These are phyloP conservation scores for Aspergillus tanneri DNA, from an alignment of 2,329 filamentous ascomycete genomes.

Conservation along the genomic window DNA sequence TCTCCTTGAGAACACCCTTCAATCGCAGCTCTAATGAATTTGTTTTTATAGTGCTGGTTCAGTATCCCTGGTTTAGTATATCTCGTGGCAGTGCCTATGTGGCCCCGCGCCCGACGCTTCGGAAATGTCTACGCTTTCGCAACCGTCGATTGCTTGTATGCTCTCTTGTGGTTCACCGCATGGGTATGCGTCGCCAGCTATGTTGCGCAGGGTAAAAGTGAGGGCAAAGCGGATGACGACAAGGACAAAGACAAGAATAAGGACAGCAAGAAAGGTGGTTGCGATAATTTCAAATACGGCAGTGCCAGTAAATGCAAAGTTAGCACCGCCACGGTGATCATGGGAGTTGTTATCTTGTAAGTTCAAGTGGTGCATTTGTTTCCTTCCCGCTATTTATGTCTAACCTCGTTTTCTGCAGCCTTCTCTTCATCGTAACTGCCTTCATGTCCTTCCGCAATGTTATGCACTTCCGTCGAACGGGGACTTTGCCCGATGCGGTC, in stretches of 20 bases:
- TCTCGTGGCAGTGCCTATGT: conserved; percentile 60
- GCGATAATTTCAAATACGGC: conserved; percentile 57
- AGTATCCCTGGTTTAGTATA: conserved; percentile 59
- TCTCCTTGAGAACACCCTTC: neutral
- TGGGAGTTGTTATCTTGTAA: conserved; percentile 59
- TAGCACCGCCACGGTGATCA: conserved; percentile 55
- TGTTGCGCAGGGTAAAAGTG: conserved; percentile 54
- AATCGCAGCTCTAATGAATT: neutral
- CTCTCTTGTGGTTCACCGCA: conserved; percentile 60
- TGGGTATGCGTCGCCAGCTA: conserved; percentile 58
- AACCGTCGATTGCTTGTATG: conserved; percentile 54
- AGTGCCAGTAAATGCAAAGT: conserved; percentile 56
- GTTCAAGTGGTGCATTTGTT: conserved; percentile 20
- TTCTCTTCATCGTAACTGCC: conserved; percentile 55
- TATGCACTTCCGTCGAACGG: conserved; percentile 57
- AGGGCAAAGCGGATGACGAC: conserved; percentile 41
- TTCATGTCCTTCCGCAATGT: conserved; percentile 56
- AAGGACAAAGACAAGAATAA: conserved; percentile 35
- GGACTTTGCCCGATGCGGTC: conserved; percentile 51
- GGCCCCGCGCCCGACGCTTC: conserved; percentile 58
- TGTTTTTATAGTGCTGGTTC: conserved; percentile 55
- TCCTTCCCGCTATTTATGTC: neutral
- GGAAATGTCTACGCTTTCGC: conserved; percentile 62
- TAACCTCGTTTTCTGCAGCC: conserved; percentile 32
- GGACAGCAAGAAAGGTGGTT: conserved; percentile 45